Evolutionary conservation across 2,329 filamentous ascomycete species (phyloP).

Genomic region (Sarocladium oryzae): DNA sequence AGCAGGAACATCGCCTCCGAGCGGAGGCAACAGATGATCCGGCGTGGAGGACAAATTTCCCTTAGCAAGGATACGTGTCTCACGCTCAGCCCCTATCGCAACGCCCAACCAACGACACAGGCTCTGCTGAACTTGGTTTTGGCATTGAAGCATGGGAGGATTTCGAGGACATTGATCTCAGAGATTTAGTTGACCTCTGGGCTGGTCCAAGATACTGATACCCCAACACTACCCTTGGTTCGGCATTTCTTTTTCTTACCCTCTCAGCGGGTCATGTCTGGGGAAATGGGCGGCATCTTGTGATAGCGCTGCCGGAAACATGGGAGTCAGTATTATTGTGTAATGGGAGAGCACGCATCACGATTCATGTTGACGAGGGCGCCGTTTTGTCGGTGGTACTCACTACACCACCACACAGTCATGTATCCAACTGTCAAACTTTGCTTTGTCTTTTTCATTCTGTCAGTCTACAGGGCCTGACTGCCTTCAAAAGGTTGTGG

Average conservation of each 20-base stretch:
- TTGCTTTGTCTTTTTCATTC: neutral
- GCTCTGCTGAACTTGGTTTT: neutral
- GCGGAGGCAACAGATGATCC: conserved; percentile 18
- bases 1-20: conserved; percentile 12
- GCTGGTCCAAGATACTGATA: conserved; percentile 16
- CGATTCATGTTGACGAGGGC: conserved; percentile 5
- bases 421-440: conserved; percentile 3
- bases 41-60: conserved; percentile 6
- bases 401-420: neutral
- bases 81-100: neutral
- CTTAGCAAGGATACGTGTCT: neutral
- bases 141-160: conserved; percentile 20
- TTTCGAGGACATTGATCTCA: conserved; percentile 22
- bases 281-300: neutral
- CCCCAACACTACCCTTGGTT: conserved; percentile 9
- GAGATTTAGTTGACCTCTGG: conserved; percentile 20
- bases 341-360: neutral
- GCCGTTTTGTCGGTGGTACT: neutral
- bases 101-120: too few species aligned
- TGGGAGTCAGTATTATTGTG: neutral
- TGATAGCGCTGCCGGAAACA: neutral
- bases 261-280: conserved; percentile 6
- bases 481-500: neutral
- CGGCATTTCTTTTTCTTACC: conserved; percentile 13
- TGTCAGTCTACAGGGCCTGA: neutral